Conservation (phyloP, 768 basidiomycete genomes). For the Favolaschia claudopus region DNA sequence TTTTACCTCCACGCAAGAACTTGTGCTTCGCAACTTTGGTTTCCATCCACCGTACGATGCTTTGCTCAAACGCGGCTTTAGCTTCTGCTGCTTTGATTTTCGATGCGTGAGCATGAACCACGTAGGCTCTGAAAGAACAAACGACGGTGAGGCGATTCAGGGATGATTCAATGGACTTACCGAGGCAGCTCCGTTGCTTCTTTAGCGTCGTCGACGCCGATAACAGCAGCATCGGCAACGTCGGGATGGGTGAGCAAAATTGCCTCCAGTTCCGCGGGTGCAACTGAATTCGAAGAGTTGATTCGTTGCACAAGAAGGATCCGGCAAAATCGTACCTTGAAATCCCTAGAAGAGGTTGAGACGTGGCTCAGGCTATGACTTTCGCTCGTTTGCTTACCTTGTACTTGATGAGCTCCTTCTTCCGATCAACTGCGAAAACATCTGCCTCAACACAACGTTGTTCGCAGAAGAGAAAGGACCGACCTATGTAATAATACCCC, state of each 20-base stretch:
- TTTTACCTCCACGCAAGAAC: constrained; percentile 62
- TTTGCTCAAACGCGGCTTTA: constrained; percentile 44
- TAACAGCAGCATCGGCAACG: constrained; percentile 72
- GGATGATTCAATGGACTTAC: too few species aligned
- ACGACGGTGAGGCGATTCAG: too few species aligned
- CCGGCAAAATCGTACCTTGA: constrained; percentile 10
- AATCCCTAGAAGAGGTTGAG: constrained; percentile 4
- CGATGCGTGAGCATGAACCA: constrained; percentile 43
- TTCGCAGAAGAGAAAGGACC: constrained; percentile 2
- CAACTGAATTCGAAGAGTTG: constrained; percentile 51
- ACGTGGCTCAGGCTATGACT: too few species aligned
- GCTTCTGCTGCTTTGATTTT: constrained; percentile 26
- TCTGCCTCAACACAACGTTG: too few species aligned
- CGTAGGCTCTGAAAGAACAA: constrained; percentile 61
- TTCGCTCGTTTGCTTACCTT: constrained; percentile 53
- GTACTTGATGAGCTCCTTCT: constrained; percentile 68
- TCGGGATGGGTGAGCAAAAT: constrained; percentile 65
- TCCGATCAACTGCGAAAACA: constrained; percentile 64
- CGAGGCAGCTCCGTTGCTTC: constrained; percentile 74
- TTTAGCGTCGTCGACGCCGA: constrained; percentile 59
- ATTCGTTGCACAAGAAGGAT: too few species aligned
- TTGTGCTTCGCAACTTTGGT: constrained; percentile 67
- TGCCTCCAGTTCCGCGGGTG: constrained; percentile 75
- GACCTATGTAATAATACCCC: constrained; percentile 62
- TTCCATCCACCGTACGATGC: constrained; percentile 61